phyloP scores from a whole-genome alignment of 805 yeast species.

The Candida tallmaniae region DNA sequence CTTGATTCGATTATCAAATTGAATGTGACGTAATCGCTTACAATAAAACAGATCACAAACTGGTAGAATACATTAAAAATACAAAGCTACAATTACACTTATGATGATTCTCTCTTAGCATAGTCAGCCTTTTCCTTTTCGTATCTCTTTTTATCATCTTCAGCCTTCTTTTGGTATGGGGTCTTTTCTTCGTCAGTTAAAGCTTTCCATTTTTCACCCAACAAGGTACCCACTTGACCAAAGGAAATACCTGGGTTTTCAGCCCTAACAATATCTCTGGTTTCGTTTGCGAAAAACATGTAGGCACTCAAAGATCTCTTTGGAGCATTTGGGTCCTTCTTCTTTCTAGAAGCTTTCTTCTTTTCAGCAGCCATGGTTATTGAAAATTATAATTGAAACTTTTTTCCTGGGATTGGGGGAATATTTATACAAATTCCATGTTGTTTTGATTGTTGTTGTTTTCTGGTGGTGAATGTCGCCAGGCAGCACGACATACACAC shows the following conservation, averaged over 20 bases:
- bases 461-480: no score
- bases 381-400: background rate
- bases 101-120: conserved; percentile 37
- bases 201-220: conserved; percentile 97
- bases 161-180: conserved; percentile 93
- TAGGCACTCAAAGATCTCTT: conserved; percentile 97
- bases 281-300: conserved; percentile 98
- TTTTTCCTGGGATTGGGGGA: no score
- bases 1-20: no score
- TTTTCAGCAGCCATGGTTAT: conserved; percentile 26
- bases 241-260: conserved; percentile 96
- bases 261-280: conserved; percentile 91
- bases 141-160: conserved; percentile 94
- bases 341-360: conserved; percentile 42
- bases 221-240: conserved; percentile 90
- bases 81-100: no score
- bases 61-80: no score
- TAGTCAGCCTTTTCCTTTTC: conserved; percentile 93
- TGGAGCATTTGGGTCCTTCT: conserved; percentile 95
- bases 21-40: no score
- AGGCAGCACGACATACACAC: no score
- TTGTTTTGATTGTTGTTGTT: no score
- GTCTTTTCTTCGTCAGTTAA: conserved; percentile 74
- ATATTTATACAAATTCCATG: no score
- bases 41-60: no score